Base-by-base conservation (phyloP, 1,139 yeast species). In the Lipomyces yarrowii region DNA sequence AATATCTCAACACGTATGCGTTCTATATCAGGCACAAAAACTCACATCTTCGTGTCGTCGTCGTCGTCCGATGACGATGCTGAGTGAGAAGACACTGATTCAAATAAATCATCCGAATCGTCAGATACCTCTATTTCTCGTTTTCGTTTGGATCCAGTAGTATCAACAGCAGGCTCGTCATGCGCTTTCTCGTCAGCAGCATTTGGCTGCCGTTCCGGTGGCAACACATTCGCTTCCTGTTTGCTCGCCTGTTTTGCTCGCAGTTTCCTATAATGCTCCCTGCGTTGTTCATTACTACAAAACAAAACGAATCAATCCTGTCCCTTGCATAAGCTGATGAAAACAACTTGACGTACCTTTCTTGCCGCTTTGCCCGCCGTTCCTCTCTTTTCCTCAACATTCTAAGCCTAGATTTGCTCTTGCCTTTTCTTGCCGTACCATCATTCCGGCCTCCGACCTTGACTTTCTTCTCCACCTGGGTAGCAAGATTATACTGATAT, bases 401-500 rank as follows among this genome's bases (percentile, higher is more conserved):
- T 11, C 42, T 18, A 33, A 8, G 18, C 18, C 30, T 18, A 21
- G 58, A 33, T 23, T 23, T 57, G 46, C 30, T 32, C 51, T 56
- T 35, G 13, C 33, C 53, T 23, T 21, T 26, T 15, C 13, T 18
- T 26, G 30, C 30, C 37, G 5, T 1, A 15, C 21, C 54, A 23
- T 21, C 26, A 30, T 30, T 52, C 11, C n/a, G 21, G 3, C 35
- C 55, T 8, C 54, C 33, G 37, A 57, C 46, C 48, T 21, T 56
- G n/a, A 57, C 54, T 42, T 42, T 39, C 39, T 26, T 52, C 60
- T 57, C 60, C 10, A 57, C 39, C 35, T 30, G 37, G 55, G 60
- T 30, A 21, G 26, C 60, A 5, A 42, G 39, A 35, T 57, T 57
- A 39, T 57, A 57, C 37, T 57, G 60, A 35, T 57, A 57, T 23